Conservation (phyloP, 768 basidiomycete species). For the Holtermannia corniformis region DNA sequence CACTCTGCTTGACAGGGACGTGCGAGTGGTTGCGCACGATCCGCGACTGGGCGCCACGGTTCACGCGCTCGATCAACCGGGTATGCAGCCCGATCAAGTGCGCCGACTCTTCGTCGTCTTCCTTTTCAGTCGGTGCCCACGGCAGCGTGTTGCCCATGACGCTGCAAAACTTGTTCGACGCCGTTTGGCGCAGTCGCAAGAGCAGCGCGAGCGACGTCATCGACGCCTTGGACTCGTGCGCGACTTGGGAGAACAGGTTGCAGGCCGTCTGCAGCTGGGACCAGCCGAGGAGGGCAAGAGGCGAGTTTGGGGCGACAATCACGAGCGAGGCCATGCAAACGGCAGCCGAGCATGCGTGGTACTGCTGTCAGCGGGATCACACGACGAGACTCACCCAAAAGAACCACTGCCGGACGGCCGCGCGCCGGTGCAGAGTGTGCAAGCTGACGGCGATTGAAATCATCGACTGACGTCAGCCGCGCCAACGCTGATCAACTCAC, state of each 20-base stretch:
- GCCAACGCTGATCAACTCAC: neutral
- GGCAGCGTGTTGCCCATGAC: neutral
- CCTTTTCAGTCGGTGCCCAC: neutral
- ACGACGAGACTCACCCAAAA: constrained; percentile 3
- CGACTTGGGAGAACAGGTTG: constrained; percentile 2
- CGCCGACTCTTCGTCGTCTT: constrained; percentile 1
- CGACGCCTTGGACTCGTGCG: constrained; percentile 1
- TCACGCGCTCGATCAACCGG: constrained; percentile 1
- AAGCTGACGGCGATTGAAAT: constrained; percentile 2
- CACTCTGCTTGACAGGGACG: too few species aligned
- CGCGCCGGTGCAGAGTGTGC: constrained; percentile 1
- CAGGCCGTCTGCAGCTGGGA: constrained; percentile 7
- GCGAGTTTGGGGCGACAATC: constrained; percentile 4
- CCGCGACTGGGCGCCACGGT: neutral
- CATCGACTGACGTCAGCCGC: neutral
- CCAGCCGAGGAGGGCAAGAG: constrained; percentile 4
- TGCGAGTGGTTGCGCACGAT: neutral
- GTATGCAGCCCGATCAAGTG: constrained; percentile 3
- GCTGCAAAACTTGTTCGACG: neutral
- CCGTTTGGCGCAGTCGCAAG: constrained; percentile 1
- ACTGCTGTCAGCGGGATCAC: neutral
- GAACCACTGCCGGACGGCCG: constrained; percentile 6
- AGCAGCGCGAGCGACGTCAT: constrained; percentile 4
- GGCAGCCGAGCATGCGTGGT: constrained; percentile 6
- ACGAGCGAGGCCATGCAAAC: constrained; percentile 5